Evolutionary conservation across 1,139 yeast species (phyloP).

Genomic region (Yarrowia galli): DNA sequence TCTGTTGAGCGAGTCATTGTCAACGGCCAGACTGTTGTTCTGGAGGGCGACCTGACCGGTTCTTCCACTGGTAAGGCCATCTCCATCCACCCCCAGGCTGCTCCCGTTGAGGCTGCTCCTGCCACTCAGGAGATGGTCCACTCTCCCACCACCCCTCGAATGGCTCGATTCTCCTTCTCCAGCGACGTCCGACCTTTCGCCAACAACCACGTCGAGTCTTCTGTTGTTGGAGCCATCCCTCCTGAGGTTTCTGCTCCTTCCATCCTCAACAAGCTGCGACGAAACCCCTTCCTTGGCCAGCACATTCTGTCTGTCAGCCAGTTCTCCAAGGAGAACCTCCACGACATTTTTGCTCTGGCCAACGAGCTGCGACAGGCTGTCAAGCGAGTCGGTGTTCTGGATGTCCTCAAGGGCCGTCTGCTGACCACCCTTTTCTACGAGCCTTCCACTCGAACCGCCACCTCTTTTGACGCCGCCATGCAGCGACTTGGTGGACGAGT

Average conservation of each 20-base stretch:
- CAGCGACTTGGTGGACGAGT: slow-evolving; percentile 99
- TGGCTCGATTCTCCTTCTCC: slow-evolving; percentile 39
- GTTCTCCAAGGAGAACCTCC: slow-evolving; percentile 85
- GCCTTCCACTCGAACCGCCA: slow-evolving; percentile 96
- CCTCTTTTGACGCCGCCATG: slow-evolving; percentile 99
- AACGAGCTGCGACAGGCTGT: slow-evolving; percentile 98
- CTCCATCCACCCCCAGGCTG: slow-evolving; percentile 44
- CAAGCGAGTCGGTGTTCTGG: slow-evolving; percentile 94
- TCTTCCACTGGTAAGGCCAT: slow-evolving; percentile 64
- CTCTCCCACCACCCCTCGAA: slow-evolving; percentile 34
- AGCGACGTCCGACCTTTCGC: slow-evolving; percentile 35
- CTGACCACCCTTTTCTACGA: slow-evolving; percentile 96
- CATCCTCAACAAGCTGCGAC: slow-evolving; percentile 71
- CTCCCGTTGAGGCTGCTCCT: slow-evolving; percentile 41
- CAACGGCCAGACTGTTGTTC: slow-evolving; percentile 77
- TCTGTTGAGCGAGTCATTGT: slow-evolving; percentile 87
- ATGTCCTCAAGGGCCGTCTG: slow-evolving; percentile 86
- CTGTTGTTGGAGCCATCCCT: slow-evolving; percentile 47
- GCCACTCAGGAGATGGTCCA: slow-evolving; percentile 38
- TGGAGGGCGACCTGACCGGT: slow-evolving; percentile 76
- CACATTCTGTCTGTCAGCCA: slow-evolving; percentile 89
- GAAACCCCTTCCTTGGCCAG: slow-evolving; percentile 87
- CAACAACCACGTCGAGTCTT: slow-evolving; percentile 41
- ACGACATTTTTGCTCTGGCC: slow-evolving; percentile 91
- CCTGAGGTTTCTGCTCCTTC: slow-evolving; percentile 74